phyloP scores from a whole-genome alignment of 768 basidiomycete genomes.

The Neoboletus magnificus region DNA sequence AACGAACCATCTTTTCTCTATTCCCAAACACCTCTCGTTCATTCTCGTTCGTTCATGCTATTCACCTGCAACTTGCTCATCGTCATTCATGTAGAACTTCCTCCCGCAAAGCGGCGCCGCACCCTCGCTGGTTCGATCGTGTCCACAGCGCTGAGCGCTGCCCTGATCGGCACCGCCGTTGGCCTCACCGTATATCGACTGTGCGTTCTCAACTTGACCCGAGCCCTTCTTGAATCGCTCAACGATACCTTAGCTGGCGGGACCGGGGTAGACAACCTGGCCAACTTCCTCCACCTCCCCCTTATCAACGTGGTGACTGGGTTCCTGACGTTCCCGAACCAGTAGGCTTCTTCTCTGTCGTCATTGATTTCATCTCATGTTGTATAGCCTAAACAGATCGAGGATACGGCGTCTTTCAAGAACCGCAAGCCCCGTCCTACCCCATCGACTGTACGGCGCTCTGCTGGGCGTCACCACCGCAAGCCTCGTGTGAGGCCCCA shows the following conservation, averaged over 20 bases:
- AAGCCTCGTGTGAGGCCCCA: conserved; percentile 29
- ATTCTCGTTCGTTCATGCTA: conserved; percentile 27
- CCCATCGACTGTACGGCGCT: conserved; percentile 31
- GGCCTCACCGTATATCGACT: conserved; percentile 84
- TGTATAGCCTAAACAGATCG: conserved; percentile 28
- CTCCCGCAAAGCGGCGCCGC: conserved; percentile 75
- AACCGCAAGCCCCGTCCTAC: conserved; percentile 37
- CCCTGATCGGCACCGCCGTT: conserved; percentile 82
- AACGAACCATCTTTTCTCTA: conserved; percentile 12
- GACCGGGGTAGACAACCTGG: conserved; percentile 63
- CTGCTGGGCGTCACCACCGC: conserved; percentile 35
- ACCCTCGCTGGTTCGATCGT: conserved; percentile 81
- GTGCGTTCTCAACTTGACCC: conserved; percentile 43
- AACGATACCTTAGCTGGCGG: conserved; percentile 56
- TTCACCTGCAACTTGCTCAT: conserved; percentile 40
- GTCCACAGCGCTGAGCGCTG: conserved; percentile 80
- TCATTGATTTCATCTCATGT: conserved; percentile 12
- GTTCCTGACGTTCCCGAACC: conserved; percentile 39
- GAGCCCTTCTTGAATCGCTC: background rate
- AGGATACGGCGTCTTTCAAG: conserved; percentile 38
- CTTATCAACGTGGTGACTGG: conserved; percentile 64
- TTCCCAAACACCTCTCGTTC: conserved; percentile 8
- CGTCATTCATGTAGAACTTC: conserved; percentile 62
- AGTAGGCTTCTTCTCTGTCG: conserved; percentile 18
- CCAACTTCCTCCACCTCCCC: conserved; percentile 54